These are phyloP conservation scores for Cicer judaicum DNA, from an alignment of 306 rosid species.

Conservation along the genomic window DNA sequence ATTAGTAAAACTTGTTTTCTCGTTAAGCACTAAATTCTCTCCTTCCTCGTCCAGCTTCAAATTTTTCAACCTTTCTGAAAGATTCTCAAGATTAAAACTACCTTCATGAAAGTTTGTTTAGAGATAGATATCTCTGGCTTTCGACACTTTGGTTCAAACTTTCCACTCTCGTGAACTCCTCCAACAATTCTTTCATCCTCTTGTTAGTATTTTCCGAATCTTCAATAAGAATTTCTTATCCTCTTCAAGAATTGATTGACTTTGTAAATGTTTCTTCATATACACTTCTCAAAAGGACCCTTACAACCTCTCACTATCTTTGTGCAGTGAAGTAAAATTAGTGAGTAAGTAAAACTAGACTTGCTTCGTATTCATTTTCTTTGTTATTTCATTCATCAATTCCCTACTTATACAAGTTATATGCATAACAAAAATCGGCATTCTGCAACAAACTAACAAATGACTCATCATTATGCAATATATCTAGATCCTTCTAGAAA, in stretches of 20 bases:
- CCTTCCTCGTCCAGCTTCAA: slow-evolving; percentile 61
- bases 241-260: slow-evolving; percentile 60
- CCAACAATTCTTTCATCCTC: slow-evolving; percentile 70
- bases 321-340: slow-evolving; percentile 34
- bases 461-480: too few relatives aligned
- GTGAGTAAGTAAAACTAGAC: not conserved
- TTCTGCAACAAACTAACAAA: too few relatives aligned
- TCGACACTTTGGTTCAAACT: slow-evolving; percentile 52
- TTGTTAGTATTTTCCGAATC: slow-evolving; percentile 55
- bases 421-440: too few relatives aligned
- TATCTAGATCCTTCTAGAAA: too few relatives aligned
- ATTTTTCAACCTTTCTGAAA: slow-evolving; percentile 56
- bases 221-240: slow-evolving; percentile 66
- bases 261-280: slow-evolving; percentile 38
- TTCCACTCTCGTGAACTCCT: slow-evolving; percentile 58
- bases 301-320: slow-evolving; percentile 62
- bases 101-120: slow-evolving; percentile 61
- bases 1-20: slow-evolving; percentile 37
- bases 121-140: slow-evolving; percentile 49
- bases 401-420: too few relatives aligned
- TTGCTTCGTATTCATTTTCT: too few relatives aligned
- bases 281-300: slow-evolving; percentile 55
- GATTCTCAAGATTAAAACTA: slow-evolving; percentile 60
- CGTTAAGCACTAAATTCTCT: slow-evolving; percentile 32
- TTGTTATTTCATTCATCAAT: too few relatives aligned